Evolutionary conservation across 176 grass and related monocot species (phyloP), one percentile per base, ranked within the genome.

Genomic region (Triticum timopheevii): DNA sequence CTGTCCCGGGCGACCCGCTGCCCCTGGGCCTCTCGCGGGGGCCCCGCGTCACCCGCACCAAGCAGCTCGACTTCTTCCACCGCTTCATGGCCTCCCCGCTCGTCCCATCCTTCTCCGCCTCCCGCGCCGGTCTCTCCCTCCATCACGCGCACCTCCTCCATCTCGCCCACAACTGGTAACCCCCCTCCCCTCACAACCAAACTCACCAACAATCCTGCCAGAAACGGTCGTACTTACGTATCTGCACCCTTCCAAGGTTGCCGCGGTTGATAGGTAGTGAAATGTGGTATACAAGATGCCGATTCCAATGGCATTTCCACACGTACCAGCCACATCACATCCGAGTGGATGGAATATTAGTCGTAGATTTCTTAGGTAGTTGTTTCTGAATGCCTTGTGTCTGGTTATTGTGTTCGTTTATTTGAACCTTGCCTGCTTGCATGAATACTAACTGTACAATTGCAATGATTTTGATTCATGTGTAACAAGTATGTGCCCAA

Each of bases 51-150:
- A 92, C 90, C 88, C 88, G 96, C 64, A 91, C 96, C 86, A 95
- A 98, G 93, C 96, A 98, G 88, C 96, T 98, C 58, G 93, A 98
- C 78, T 98, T 98, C 86, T 85, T 98, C 88, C 96, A 98, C 93
- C 90, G 92, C 38, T 98, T 98, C 84, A 98, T 98, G 96, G 73
- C 93, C 49, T 94, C 90, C 10, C 96, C 96, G 23, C 88, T 98
- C 61, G 81, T 98, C 62, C 93, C 96, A 78, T 82, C 96, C 65
- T 98, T 94, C 84, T 76, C 86, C 84, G 88, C 89, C 36, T 28
- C 70, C 58, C 66, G 58, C 30, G 68, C 71, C 17, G 93, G 93
- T n/a, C 77, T 95, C 84, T 93, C 86, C 76, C n/a, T 98, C 74
- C 82, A 94, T 93, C 96, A 95, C 77, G 93, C 93, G 6, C 68